Percentiles rank a stretch among this genome's conserved stretches.
These are phyloP conservation scores for Kluyveromyces dobzhanskii DNA, from an alignment of 805 yeast species.

Conservation along the genomic window DNA sequence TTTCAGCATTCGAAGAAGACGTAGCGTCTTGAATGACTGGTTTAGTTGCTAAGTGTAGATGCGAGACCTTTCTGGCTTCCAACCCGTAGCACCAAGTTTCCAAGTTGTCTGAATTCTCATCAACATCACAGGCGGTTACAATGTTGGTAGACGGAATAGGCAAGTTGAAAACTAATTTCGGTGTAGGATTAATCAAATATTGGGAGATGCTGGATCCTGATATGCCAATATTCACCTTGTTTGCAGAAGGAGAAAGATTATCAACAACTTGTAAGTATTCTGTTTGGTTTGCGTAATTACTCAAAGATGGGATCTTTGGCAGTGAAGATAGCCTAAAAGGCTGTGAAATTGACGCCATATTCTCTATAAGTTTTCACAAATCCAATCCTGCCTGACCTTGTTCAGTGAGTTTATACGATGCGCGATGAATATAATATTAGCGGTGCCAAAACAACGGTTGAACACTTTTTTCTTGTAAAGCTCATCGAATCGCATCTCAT, in stretches of 20 bases:
- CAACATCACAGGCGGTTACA: slow-evolving; percentile 27
- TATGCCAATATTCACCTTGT: slow-evolving; percentile 27
- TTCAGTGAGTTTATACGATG: too few relatives aligned
- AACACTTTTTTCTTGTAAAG: too few relatives aligned
- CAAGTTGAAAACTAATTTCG: slow-evolving; percentile 24
- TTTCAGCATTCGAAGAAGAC: slow-evolving; percentile 12
- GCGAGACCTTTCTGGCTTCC: slow-evolving; percentile 15
- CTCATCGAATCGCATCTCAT: slow-evolving; percentile 1
- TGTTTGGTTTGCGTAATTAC: slow-evolving; percentile 19
- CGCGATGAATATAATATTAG: too few relatives aligned
- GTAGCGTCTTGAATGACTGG: slow-evolving; percentile 11
- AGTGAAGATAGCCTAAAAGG: slow-evolving; percentile 27
- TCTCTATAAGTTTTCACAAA: background rate
- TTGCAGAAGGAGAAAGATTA: slow-evolving; percentile 16
- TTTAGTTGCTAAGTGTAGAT: slow-evolving; percentile 14
- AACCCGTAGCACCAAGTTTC: slow-evolving; percentile 20
- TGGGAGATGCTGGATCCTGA: slow-evolving; percentile 29
- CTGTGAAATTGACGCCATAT: slow-evolving; percentile 28
- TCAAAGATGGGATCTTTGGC: slow-evolving; percentile 26
- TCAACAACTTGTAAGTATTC: slow-evolving; percentile 20
- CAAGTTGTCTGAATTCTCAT: slow-evolving; percentile 8
- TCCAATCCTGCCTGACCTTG: too few relatives aligned
- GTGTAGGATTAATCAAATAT: slow-evolving; percentile 30
- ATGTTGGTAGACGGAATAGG: slow-evolving; percentile 29
- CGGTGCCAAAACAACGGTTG: too few relatives aligned